phyloP scores from a whole-genome alignment of 2,329 filamentous ascomycete species.

The Apiospora marii region DNA sequence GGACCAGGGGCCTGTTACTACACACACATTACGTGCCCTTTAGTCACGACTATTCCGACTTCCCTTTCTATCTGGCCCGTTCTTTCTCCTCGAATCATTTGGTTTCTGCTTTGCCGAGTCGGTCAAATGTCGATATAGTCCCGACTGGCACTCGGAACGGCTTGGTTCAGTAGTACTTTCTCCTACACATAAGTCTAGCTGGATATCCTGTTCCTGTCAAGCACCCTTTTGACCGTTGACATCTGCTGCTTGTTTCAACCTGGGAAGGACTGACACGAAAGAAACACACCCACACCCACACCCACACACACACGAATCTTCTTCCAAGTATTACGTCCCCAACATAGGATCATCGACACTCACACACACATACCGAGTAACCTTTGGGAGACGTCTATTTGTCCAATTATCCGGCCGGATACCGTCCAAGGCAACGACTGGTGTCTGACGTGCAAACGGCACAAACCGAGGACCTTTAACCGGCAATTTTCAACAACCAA shows the following conservation, averaged over 20 bases:
- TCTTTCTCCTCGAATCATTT: slow-evolving; percentile 29
- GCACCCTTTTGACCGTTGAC: not conserved
- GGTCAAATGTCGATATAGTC: slow-evolving; percentile 27
- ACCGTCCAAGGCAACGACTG: slow-evolving; percentile 1
- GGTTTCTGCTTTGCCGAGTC: slow-evolving; percentile 21
- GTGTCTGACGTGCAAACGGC: slow-evolving; percentile 14
- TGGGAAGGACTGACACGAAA: not conserved
- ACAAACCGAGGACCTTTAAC: slow-evolving; percentile 17
- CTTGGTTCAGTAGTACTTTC: slow-evolving; percentile 11
- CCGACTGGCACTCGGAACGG: slow-evolving; percentile 22
- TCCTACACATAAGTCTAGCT: slow-evolving; percentile 11
- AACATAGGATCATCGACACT: not conserved
- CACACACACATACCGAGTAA: not conserved
- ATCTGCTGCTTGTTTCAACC: not conserved
- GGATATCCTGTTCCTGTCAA: not conserved
- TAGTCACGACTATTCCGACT: slow-evolving; percentile 25
- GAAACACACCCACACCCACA: not conserved
- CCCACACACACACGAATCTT: not conserved
- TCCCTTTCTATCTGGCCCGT: slow-evolving; percentile 25
- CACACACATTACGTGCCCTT: slow-evolving; percentile 6
- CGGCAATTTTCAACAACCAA: slow-evolving; percentile 12
- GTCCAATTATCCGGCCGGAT: slow-evolving; percentile 19
- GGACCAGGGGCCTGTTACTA: slow-evolving; percentile 11
- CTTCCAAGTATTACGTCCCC: not conserved
- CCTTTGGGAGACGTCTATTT: not conserved